phyloP scores from a whole-genome alignment of 352 stramenopile species.

The Pythium aphanidermatum region DNA sequence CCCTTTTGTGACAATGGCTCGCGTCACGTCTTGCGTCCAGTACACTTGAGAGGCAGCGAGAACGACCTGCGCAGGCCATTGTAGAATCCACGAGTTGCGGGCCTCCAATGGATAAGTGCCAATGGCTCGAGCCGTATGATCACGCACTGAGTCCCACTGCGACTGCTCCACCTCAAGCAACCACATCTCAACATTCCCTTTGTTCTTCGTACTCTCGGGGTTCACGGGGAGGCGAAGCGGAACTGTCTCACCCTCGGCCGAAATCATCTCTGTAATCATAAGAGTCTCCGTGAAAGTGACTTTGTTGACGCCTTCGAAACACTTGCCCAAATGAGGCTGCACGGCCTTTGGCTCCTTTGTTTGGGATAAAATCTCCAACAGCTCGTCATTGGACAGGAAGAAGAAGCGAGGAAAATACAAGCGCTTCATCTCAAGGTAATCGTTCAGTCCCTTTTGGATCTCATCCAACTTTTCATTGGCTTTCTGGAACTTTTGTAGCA shows the following conservation, averaged over 20 bases:
- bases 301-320: constrained; percentile 88
- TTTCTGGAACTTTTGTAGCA: constrained; percentile 90
- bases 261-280: constrained; percentile 93
- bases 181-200: constrained; percentile 95
- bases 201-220: constrained; percentile 89
- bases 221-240: constrained; percentile 80
- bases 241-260: constrained; percentile 88
- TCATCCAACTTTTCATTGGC: constrained; percentile 93
- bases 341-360: constrained; percentile 92
- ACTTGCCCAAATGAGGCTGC: constrained; percentile 88
- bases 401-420: constrained; percentile 92
- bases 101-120: constrained; percentile 71
- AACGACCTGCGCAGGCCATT: constrained; percentile 93
- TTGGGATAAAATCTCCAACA: constrained; percentile 93
- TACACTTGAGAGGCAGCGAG: constrained; percentile 90
- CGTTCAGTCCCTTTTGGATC: constrained; percentile 90
- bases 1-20: constrained; percentile 68
- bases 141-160: constrained; percentile 90
- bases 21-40: constrained; percentile 92
- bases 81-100: constrained; percentile 88
- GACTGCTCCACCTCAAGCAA: constrained; percentile 88
- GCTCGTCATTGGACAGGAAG: constrained; percentile 94
- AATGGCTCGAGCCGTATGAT: constrained; percentile 87
- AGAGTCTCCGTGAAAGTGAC: constrained; percentile 90
- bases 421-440: constrained; percentile 83